phyloP scores from a whole-genome alignment of 2,329 filamentous ascomycete genomes.

The Alternaria sp. region DNA sequence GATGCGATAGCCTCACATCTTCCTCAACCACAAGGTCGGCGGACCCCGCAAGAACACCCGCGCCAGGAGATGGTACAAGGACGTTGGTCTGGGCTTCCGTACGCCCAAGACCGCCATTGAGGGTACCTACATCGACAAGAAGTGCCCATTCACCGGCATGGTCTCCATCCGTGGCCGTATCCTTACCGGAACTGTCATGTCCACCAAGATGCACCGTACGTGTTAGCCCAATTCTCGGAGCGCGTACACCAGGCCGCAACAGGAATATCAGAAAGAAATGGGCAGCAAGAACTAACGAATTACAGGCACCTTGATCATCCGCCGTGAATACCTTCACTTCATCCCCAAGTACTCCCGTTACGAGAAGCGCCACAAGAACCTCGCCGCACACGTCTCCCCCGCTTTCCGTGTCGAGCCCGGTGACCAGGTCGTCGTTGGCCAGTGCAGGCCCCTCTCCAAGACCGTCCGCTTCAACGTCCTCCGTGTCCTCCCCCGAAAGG shows the following conservation, averaged over 20 bases:
- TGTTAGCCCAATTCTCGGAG: slow-evolving; percentile 8
- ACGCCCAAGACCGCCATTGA: slow-evolving; percentile 99
- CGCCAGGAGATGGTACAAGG: slow-evolving; percentile 94
- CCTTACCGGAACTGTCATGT: slow-evolving; percentile 97
- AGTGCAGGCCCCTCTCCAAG: slow-evolving; percentile 99
- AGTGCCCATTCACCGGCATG: slow-evolving; percentile 99
- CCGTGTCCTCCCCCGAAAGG: slow-evolving; percentile 94
- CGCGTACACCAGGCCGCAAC: background rate
- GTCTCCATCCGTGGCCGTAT: slow-evolving; percentile 99
- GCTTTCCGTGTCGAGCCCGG: slow-evolving; percentile 99
- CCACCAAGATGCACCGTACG: slow-evolving; percentile 99
- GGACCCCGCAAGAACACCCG: slow-evolving; percentile 59
- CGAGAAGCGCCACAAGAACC: slow-evolving; percentile 99
- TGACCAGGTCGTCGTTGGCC: slow-evolving; percentile 98
- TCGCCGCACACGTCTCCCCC: slow-evolving; percentile 97
- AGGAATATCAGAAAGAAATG: slow-evolving; percentile 10
- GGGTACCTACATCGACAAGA: slow-evolving; percentile 99
- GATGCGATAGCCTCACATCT: slow-evolving; percentile 89
- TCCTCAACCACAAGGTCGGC: slow-evolving; percentile 94
- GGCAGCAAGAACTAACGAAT: slow-evolving; percentile 24
- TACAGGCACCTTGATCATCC: slow-evolving; percentile 84
- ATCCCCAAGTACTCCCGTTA: slow-evolving; percentile 99
- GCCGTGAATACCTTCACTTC: slow-evolving; percentile 99
- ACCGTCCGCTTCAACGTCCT: slow-evolving; percentile 99
- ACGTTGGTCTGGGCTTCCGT: slow-evolving; percentile 98